phyloP scores from a whole-genome alignment of 345 rosid genomes.

The Gynandropsis gynandra region DNA sequence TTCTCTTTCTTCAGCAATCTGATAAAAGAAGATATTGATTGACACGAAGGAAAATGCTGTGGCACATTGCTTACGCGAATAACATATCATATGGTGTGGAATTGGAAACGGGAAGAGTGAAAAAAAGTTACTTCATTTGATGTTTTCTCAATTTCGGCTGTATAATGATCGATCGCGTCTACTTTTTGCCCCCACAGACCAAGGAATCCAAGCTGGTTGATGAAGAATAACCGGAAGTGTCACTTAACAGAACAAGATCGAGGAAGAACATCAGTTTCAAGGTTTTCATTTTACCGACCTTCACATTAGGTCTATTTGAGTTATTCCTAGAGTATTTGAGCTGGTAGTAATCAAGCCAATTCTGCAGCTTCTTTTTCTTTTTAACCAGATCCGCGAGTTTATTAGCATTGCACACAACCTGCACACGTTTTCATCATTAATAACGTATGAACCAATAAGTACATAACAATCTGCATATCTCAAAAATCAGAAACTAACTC shows the following conservation, averaged over 20 bases:
- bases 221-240: conserved; percentile 9
- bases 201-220: conserved; percentile 76
- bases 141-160: conserved; percentile 55
- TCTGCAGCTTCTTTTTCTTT: conserved; percentile 57
- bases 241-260: conserved; percentile 11
- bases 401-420: conserved; percentile 88
- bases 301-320: conserved; percentile 42
- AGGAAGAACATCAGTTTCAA: not conserved
- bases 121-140: conserved; percentile 57
- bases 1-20: conserved; percentile 64
- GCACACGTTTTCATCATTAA: too few species aligned
- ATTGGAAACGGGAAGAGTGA: not conserved
- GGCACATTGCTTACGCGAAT: too few species aligned
- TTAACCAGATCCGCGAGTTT: conserved; percentile 70
- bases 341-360: conserved; percentile 85
- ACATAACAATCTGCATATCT: conserved; percentile 7
- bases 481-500: not conserved
- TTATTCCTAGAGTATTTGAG: conserved; percentile 50
- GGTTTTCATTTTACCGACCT: conserved; percentile 40
- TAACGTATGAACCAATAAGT: too few species aligned
- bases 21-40: conserved; percentile 23
- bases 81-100: not conserved
- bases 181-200: conserved; percentile 71
- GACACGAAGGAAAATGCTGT: not conserved
- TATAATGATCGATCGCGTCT: conserved; percentile 66